Evolutionary conservation across 73 alveolate species (phyloP), one percentile per base, ranked within the genome.

Genomic region (Tetrahymena elliotti): DNA sequence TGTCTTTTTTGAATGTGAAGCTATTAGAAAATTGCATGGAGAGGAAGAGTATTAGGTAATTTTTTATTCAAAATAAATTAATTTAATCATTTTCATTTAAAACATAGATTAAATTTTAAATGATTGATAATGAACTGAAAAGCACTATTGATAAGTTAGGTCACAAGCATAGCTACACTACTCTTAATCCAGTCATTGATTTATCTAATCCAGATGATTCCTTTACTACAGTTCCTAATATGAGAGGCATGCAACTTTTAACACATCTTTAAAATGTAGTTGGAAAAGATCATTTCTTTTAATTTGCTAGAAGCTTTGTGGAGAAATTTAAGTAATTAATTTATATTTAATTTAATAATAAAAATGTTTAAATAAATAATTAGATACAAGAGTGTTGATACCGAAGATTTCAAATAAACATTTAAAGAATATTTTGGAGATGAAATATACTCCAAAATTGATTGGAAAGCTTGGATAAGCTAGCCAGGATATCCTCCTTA

Each of bases 141-240:
- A 40, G 40, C 31, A 34, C 24, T 12, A 94, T 94, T 15, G 53
- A 68, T 35, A 41, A 54, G 33, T 37, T 84, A 84, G 98, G 96
- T 33, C 94, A 95, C 38, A 94, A 95, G 93, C 84, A 94, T 18
- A 94, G 95, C 52, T 96, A 95, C 88, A 94, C 98, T 83, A 93
- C 93, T 84, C 95, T 96, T 84, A 93, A 96, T 92, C 98, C 98
- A 2, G 95, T 95, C 83, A 95, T 94, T 33, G 95, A 93, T 35
- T 92, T 93, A 31, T 83, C 82, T 20, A 96, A 97, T 93, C 97
- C 98, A 10, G 98, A 97, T 94, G 98, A 97, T 94, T 95, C 97
- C 27, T 95, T 97, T 39, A 96, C 96, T 92, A 31, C 37, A 68
- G 88, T 68, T 31, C 88, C 88, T 24, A 22, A 68, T 24, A 7